Evolutionary conservation across 768 basidiomycete species (phyloP), one percentile per base, ranked within the genome.

Genomic region (Leccinum sublutescens): DNA sequence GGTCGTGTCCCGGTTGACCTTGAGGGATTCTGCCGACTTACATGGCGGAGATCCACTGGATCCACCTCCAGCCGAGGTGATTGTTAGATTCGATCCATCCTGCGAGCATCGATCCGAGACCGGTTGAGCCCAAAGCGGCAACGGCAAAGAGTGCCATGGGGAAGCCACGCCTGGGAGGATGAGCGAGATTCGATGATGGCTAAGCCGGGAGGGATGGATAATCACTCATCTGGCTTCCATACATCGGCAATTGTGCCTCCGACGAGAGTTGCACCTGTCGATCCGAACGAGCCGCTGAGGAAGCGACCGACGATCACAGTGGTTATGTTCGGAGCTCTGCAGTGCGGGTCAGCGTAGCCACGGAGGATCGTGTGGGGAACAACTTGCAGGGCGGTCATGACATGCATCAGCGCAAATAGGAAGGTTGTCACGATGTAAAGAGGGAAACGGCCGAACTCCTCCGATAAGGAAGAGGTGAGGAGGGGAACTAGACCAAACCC

Each of bases 41-140:
- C 86, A 87, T 89, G 65, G 85, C 76, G 62, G 85, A 84, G 9
- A 91, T 80, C 91, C 90, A 93, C 65, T 91, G 85, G 25, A 95
- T 90, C 89, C 91, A 93, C 27, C 89, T 77, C 89, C 91, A 93
- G 61, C 79, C 78, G 1, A 92, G 69, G 19, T 73, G 74, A 0
- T 75, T 67, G 59, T 84, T 82, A 60, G 81, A 78, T 66, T 89
- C 87, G 21, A 89, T 78, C 84, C 85, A 90, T 14, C 86, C 86
- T 23, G 84, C 83, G 3, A 80, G 67, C 1, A 88, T 67, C 0
- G 90, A 85, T 3, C 85, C 91, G 1, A 91, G 36, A 1, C 85
- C 88, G 0, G 81, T 83, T 0, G 84, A 85, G 2, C 80, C 81
- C 10, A 92, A 66, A 0, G 85, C 88, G 0, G 78, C 75, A 5